Conservation (phyloP, 306 rosid species). For the Coriaria nepalensis region DNA sequence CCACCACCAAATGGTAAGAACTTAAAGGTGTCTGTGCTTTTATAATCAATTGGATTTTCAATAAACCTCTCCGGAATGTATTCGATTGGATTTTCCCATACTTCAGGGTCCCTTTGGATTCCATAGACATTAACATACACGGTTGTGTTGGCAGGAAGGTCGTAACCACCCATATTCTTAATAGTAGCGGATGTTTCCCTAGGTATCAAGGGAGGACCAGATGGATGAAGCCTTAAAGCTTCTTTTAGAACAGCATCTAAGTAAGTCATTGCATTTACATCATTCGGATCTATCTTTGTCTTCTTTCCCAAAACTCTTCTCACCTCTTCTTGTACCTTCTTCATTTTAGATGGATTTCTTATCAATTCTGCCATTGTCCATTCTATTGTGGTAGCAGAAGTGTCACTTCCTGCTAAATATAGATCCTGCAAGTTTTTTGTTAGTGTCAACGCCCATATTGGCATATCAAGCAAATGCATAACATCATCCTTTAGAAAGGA, state of each 20-base stretch:
- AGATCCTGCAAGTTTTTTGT: constrained; percentile 28
- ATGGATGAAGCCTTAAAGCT: constrained; percentile 34
- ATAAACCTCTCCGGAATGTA: constrained; percentile 31
- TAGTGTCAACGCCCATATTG: background rate
- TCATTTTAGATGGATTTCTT: constrained; percentile 29
- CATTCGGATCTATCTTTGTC: constrained; percentile 20
- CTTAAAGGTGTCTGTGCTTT: constrained; percentile 15
- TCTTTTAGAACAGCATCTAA: constrained; percentile 38
- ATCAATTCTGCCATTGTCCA: constrained; percentile 43
- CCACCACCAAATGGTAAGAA: constrained; percentile 23
- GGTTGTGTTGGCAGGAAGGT: constrained; percentile 20
- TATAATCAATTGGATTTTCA: background rate
- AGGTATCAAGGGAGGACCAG: constrained; percentile 21
- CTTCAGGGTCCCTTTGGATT: constrained; percentile 29
- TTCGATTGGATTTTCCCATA: constrained; percentile 24
- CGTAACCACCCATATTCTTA: constrained; percentile 21
- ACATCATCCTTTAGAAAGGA: too few relatives aligned
- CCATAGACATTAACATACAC: constrained; percentile 31
- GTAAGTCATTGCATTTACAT: constrained; percentile 32
- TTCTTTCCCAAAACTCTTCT: constrained; percentile 32
- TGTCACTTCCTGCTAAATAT: constrained; percentile 27
- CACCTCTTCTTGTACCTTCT: constrained; percentile 45
- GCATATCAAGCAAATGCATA: too few relatives aligned
- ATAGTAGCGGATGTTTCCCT: constrained; percentile 16
- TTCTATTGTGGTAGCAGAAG: constrained; percentile 18